A percentile compares a stretch with the other conserved stretches of the same genome.
These are phyloP conservation scores for Musa beccarii DNA, from an alignment of 176 grass and related monocot genomes.

Conservation along the genomic window DNA sequence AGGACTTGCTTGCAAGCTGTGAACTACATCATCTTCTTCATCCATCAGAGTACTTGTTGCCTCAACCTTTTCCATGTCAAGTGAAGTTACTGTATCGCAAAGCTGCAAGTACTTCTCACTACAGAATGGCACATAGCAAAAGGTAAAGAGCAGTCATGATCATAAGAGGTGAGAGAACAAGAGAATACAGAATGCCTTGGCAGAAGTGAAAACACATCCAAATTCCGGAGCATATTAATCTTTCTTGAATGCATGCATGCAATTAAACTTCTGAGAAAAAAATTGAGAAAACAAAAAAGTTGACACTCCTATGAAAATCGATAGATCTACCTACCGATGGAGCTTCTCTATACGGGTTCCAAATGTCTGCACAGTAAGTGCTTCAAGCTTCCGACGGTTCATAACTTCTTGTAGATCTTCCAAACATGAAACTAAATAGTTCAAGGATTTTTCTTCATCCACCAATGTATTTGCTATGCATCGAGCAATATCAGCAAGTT, in stretches of 20 bases:
- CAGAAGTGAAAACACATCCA: not conserved
- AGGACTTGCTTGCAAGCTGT: slow-evolving; percentile 87
- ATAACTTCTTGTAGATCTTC: slow-evolving; percentile 99
- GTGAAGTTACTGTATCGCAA: slow-evolving; percentile 55
- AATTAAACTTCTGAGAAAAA: not conserved
- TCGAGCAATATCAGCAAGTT: slow-evolving; percentile 98
- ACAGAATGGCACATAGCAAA: slow-evolving; percentile 22
- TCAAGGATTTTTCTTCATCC: slow-evolving; percentile 83
- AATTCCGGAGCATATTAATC: not conserved
- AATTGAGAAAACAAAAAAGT: not conserved
- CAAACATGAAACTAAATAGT: slow-evolving; percentile 88
- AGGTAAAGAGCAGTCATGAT: not conserved
- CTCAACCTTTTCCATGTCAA: slow-evolving; percentile 87
- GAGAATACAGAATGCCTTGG: not conserved
- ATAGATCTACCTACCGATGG: slow-evolving; percentile 54
- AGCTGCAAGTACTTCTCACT: slow-evolving; percentile 98
- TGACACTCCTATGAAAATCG: not conserved
- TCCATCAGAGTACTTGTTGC: slow-evolving; percentile 84
- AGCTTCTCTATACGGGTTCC: slow-evolving; percentile 96
- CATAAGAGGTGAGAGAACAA: not conserved
- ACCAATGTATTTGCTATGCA: slow-evolving; percentile 78
- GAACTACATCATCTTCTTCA: slow-evolving; percentile 95
- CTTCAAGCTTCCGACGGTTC: slow-evolving; percentile 75
- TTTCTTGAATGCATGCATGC: not conserved
- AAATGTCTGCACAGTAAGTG: slow-evolving; percentile 97